Evolutionary conservation across 371 early-diverging fungal genomes (phyloP), one percentile per base, ranked within the genome.

Genomic region (Circinella umbellata): DNA sequence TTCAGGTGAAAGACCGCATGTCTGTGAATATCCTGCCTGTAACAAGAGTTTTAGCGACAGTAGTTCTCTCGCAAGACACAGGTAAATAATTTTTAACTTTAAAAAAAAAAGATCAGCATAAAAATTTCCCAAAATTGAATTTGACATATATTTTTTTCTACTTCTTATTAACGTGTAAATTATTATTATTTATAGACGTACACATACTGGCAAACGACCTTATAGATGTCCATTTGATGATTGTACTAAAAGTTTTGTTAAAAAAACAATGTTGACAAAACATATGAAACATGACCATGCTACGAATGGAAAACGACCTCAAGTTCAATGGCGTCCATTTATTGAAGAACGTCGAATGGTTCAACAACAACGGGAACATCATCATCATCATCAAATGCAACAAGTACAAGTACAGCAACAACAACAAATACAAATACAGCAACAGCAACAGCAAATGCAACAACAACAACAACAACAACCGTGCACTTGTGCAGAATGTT

Each of bases 1-100:
- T 77, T 87, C 93, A 3, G 93, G 93, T 20, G 94, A 92, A 73
- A 80, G 89, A 63, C 93, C 93, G 20, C 93, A 93, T 76, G 73
- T 81, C 46, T 93, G 93, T 69, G 88, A 90, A 72, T 80, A 84
- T 17, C 81, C 80, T 18, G 81, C 80, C n/a, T 90, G 90, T 73
- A 77, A 82, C 38, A 86, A 86, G 66, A 76, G 84, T 14, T 90
- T 90, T 75, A 87, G 88, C 64, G 90, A 90, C 68, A 89, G 89
- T 69, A 86, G 88, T 57, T 88, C 89, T 0, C 70, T 83, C 17
- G 83, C 83, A 5, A 68, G 83, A 53, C 84, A 83, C 64, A 69
- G 82, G 82, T 82, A 77, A 66, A 64, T 59, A 36, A 27, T 62
- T 42, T 42, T 42, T 42, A 6, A 39, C 39, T 42, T 11, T 42